Evolutionary conservation across 1,139 yeast genomes (phyloP), one percentile per base, ranked within the genome.

Genomic region (Entelexis paramagnoliae): DNA sequence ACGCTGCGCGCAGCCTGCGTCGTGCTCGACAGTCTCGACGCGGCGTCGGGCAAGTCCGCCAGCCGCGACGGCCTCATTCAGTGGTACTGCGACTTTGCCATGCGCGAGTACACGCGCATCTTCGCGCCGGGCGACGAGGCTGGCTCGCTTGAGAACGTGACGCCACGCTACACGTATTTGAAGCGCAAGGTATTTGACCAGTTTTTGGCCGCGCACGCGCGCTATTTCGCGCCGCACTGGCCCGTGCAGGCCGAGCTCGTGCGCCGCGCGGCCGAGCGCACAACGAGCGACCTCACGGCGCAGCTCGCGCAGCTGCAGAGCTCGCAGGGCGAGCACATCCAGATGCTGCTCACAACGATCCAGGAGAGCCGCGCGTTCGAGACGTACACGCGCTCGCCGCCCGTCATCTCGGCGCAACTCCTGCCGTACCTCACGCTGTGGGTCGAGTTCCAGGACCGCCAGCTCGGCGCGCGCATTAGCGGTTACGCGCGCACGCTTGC

Each of bases 91-190:
- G 78, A 78, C 57, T 72, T 74, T 40, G 81, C 83, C 58, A 72
- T 91, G 52, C 76, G 77, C 59, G 97, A 89, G 62, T 80, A 91
- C 53, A 76, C 77, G 41, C 71, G 78, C 24, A 86, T 91, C 14
- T 91, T 91, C 67, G 77, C 79, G 52, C 74, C 80, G 29, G 73
- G 79, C 19, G 96, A 88, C 60, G 98, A 89, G 66, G 97, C 98
- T 0, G 96, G 96, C 0, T 83, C 95, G 1, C 69, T 91, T 56
- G 98, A 91, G 56, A 91, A 91, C 66, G 69, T 91, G 46, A 76
- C 79, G 19, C 72, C 97, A 59, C 72, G 98, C 49, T 91, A 79
- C 64, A 76, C 89, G 32, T 91, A 84, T 66, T 83, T 87, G 66
- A 81, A 83, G 59, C 57, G 57, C 53, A 80, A 84, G 59, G 75